Conservation (phyloP, 768 basidiomycete genomes). For the Dacryopinax spathularia region DNA sequence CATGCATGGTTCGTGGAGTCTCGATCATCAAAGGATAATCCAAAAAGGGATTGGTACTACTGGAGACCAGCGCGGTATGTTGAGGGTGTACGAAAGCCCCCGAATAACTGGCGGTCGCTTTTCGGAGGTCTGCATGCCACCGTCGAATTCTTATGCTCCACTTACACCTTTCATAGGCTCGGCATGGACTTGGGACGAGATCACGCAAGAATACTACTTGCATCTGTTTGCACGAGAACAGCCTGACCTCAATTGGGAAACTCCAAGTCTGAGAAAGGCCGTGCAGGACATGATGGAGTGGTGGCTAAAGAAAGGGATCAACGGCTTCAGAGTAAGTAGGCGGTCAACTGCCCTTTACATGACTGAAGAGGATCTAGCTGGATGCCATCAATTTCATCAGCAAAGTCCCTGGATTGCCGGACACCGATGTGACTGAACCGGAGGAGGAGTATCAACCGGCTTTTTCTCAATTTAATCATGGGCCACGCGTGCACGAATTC, state of each 20-base stretch:
- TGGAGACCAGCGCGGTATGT: constrained; percentile 48
- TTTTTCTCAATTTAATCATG: constrained; percentile 42
- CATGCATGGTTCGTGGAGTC: constrained; percentile 61
- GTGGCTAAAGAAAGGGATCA: constrained; percentile 58
- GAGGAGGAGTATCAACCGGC: constrained; percentile 41
- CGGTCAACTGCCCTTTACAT: neutral
- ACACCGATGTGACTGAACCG: constrained; percentile 44
- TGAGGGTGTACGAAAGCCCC: constrained; percentile 41
- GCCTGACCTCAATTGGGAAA: constrained; percentile 69
- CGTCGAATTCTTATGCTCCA: neutral
- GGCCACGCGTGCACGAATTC: constrained; percentile 52
- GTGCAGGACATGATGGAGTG: constrained; percentile 54
- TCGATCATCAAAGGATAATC: constrained; percentile 33
- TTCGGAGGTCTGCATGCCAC: constrained; percentile 46
- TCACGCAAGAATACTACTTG: constrained; percentile 58
- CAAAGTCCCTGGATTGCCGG: constrained; percentile 48
- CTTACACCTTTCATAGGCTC: constrained; percentile 19
- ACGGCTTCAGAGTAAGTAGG: constrained; percentile 52
- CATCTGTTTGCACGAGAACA: constrained; percentile 53
- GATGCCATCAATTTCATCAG: constrained; percentile 58
- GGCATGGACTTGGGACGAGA: constrained; percentile 56
- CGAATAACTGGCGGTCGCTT: constrained; percentile 59
- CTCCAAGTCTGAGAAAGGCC: constrained; percentile 37
- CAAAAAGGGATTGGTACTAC: constrained; percentile 63
- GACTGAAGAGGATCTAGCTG: constrained; percentile 34